A percentile compares a stretch with the other conserved stretches of the same genome.
phyloP scores from a whole-genome alignment of 2,329 filamentous ascomycete genomes.

The Fusarium praegraminearum region DNA sequence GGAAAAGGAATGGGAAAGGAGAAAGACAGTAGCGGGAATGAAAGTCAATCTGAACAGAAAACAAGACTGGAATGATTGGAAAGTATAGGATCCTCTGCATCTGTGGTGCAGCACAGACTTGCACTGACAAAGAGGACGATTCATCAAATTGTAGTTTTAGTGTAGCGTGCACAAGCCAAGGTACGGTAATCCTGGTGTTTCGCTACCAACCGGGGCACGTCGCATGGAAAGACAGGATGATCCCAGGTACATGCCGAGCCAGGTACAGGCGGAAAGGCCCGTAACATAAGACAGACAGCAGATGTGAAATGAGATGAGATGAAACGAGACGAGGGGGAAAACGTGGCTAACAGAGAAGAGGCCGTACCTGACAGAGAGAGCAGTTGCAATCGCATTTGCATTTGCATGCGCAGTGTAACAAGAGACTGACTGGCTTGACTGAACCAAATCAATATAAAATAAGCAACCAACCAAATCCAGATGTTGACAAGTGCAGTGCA shows the following conservation, averaged over 20 bases:
- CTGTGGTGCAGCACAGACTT: conserved; percentile 40
- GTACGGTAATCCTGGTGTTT: conserved; percentile 46
- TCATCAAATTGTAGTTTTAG: conserved; percentile 28
- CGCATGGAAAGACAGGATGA: conserved; percentile 43
- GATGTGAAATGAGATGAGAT: neutral
- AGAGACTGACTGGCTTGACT: neutral
- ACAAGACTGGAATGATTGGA: conserved; percentile 23
- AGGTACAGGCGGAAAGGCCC: conserved; percentile 39
- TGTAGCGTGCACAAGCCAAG: conserved; percentile 34
- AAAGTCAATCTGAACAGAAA: conserved; percentile 16
- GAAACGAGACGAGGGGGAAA: neutral
- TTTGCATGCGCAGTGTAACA: conserved; percentile 35
- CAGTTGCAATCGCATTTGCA: neutral
- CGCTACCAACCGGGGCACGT: conserved; percentile 37
- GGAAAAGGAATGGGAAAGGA: neutral
- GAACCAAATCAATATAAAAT: conserved; percentile 15
- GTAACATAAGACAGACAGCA: conserved; percentile 13
- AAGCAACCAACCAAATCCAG: neutral
- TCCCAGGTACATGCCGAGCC: conserved; percentile 39
- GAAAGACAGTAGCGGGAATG: conserved; percentile 8
- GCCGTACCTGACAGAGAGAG: conserved; percentile 33
- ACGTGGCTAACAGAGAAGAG: conserved; percentile 13
- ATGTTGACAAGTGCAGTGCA: conserved; percentile 25
- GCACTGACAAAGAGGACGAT: conserved; percentile 29
- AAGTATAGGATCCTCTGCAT: conserved; percentile 4